These are phyloP conservation scores for Vitis hybrid DNA, from an alignment of 177 flowering plant genomes.

Conservation along the genomic window DNA sequence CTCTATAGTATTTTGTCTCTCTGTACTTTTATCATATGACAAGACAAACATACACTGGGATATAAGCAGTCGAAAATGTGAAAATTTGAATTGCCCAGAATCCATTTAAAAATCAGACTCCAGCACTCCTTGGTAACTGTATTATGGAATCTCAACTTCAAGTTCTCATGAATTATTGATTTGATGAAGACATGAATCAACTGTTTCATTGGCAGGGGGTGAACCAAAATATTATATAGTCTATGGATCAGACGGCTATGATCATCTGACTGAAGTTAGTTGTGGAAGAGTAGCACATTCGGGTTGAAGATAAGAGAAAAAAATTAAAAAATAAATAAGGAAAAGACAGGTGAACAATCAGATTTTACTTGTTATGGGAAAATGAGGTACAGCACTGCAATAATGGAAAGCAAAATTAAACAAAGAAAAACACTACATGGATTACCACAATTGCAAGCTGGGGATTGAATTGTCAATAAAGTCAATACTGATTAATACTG, in stretches of 20 bases:
- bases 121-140: too few relatives aligned
- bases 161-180: too few relatives aligned
- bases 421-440: neutral
- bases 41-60: conserved; percentile 1
- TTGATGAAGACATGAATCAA: too few relatives aligned
- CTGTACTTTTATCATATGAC: neutral
- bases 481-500: neutral
- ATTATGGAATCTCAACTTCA: too few relatives aligned
- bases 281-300: too few relatives aligned
- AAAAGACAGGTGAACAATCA: neutral
- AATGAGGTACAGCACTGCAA: neutral
- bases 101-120: too few relatives aligned
- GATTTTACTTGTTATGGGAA: conserved; percentile 2
- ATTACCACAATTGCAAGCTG: neutral
- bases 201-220: too few relatives aligned
- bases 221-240: too few relatives aligned
- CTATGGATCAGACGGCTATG: too few relatives aligned
- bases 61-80: neutral
- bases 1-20: neutral
- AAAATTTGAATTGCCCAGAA: neutral
- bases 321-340: too few relatives aligned
- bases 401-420: neutral
- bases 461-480: conserved; percentile 3
- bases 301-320: too few relatives aligned
- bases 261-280: too few relatives aligned